phyloP scores from a whole-genome alignment of 768 basidiomycete genomes.

The Filobasidium wieringae region DNA sequence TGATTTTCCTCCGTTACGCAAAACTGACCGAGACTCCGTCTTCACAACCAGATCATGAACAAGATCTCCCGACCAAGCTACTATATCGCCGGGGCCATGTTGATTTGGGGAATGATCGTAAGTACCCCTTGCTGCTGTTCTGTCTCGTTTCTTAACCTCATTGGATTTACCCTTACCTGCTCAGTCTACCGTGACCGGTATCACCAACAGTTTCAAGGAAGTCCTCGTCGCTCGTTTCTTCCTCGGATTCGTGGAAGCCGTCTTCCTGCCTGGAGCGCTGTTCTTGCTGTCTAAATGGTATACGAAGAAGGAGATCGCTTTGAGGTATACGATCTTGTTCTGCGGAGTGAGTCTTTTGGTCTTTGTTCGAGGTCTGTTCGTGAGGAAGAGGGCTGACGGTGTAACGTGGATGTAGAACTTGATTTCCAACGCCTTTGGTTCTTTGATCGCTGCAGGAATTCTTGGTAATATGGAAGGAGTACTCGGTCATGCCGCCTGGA shows the following conservation, averaged over 20 bases:
- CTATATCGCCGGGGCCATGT: conserved; percentile 26
- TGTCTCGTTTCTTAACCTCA: not conserved
- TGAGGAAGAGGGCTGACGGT: not conserved
- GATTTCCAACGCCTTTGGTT: conserved; percentile 70
- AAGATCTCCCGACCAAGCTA: conserved; percentile 32
- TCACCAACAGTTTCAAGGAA: conserved; percentile 44
- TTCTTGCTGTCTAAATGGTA: conserved; percentile 28
- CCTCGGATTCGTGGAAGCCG: conserved; percentile 62
- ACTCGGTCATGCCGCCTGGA: conserved; percentile 57
- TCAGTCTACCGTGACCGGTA: conserved; percentile 39
- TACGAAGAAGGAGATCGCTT: conserved; percentile 17
- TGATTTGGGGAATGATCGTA: conserved; percentile 35
- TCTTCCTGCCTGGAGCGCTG: conserved; percentile 37
- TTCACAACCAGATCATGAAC: conserved; percentile 18
- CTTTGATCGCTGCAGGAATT: conserved; percentile 65
- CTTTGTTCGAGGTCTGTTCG: too few relatives aligned
- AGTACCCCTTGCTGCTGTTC: conserved; percentile 5
- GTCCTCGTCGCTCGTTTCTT: conserved; percentile 49
- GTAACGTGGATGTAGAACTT: conserved; percentile 45
- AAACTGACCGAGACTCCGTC: not conserved
- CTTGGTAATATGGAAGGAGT: conserved; percentile 57
- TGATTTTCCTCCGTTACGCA: conserved; percentile 4
- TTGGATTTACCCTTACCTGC: too few relatives aligned
- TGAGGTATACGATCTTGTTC: conserved; percentile 13
- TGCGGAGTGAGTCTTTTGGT: not conserved